Evolutionary conservation across 495 filamentous ascomycete genomes (phyloP).

Genomic region (Aspergillus kassunensis): DNA sequence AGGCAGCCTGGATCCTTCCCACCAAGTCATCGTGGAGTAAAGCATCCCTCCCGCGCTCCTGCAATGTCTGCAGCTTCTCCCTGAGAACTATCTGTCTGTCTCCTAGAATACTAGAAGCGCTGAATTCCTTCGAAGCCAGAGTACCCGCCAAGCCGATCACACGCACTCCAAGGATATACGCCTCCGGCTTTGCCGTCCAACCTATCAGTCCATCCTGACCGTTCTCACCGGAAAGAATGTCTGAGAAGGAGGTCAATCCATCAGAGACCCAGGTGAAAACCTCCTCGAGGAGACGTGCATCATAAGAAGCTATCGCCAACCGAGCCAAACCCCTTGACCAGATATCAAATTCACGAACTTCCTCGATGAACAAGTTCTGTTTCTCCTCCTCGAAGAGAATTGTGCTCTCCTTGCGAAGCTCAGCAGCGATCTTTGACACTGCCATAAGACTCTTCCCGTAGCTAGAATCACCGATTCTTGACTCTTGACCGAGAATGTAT

Average conservation of each 20-base stretch:
- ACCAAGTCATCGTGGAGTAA: conserved; percentile 37
- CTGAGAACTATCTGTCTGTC: conserved; percentile 18
- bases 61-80: conserved; percentile 20
- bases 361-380: conserved; percentile 85
- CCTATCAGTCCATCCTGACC: conserved; percentile 62
- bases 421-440: conserved; percentile 43
- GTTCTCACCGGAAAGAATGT: conserved; percentile 21
- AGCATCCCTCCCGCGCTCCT: conserved; percentile 20
- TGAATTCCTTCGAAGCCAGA: conserved; percentile 39
- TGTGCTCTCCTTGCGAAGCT: conserved; percentile 57
- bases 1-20: conserved; percentile 24
- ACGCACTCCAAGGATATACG: conserved; percentile 63
- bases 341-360: conserved; percentile 60
- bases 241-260: conserved; percentile 49
- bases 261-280: conserved; percentile 53
- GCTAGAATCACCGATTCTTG: conserved; percentile 23
- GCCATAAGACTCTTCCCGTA: conserved; percentile 18
- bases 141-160: conserved; percentile 42
- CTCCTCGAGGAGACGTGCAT: conserved; percentile 21
- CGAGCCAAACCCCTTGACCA: conserved; percentile 55
- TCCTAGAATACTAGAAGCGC: conserved; percentile 25
- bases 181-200: conserved; percentile 68
- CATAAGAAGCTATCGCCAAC: conserved; percentile 23
- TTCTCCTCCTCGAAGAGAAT: conserved; percentile 83
- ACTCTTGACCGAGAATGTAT: conserved; percentile 28